A percentile compares a stretch with the other conserved stretches of the same genome.
phyloP scores from a whole-genome alignment of 805 yeast genomes.

The Metschnikowia cubensis region DNA sequence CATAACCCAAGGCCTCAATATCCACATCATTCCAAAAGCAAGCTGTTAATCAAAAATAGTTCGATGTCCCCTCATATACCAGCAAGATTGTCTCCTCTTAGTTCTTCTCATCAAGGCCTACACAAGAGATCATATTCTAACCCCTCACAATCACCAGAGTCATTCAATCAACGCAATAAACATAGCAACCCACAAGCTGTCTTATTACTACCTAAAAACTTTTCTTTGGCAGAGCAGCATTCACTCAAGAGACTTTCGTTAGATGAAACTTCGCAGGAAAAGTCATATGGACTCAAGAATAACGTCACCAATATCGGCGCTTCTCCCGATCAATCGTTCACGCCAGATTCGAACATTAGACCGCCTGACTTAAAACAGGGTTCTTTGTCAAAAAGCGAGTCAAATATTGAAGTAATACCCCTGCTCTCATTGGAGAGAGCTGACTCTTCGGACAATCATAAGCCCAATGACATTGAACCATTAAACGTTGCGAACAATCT shows the following conservation, averaged over 20 bases:
- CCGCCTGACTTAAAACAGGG: not conserved
- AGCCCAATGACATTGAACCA: not conserved
- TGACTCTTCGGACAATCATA: not conserved
- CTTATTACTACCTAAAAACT: conserved; percentile 47
- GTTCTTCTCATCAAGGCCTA: conserved; percentile 1
- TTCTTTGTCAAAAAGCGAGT: not conserved
- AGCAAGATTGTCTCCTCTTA: conserved; percentile 4
- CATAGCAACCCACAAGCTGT: conserved; percentile 40
- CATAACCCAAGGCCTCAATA: conserved; percentile 37
- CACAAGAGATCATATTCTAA: conserved; percentile 35
- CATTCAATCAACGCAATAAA: conserved; percentile 9
- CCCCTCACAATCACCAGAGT: conserved; percentile 26
- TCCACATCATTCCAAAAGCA: conserved; percentile 12
- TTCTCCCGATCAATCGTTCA: not conserved
- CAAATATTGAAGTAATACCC: conserved; percentile 1
- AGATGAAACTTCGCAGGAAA: conserved; percentile 6
- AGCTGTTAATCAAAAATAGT: conserved; percentile 5
- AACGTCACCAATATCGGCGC: conserved; percentile 21
- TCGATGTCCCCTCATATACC: conserved; percentile 11
- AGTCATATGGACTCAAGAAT: conserved; percentile 5
- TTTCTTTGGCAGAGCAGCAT: conserved; percentile 28
- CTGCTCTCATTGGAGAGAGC: not conserved
- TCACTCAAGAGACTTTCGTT: conserved; percentile 23
- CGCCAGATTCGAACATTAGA: not conserved
- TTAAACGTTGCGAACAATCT: not conserved